phyloP scores from a whole-genome alignment of 2,329 filamentous ascomycete species.

The Epichloe scottii region DNA sequence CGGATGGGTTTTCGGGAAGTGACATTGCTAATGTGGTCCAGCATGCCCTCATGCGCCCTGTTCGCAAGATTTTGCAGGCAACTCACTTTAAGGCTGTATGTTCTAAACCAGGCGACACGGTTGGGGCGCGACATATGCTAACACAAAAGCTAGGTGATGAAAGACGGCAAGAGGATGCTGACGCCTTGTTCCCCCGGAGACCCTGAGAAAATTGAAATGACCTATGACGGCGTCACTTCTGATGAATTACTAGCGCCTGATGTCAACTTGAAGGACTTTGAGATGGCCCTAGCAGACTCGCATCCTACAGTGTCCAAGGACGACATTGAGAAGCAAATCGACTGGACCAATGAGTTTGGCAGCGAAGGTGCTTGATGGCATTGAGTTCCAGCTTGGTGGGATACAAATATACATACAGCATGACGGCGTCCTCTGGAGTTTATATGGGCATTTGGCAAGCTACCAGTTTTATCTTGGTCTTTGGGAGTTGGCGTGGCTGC shows the following conservation, averaged over 20 bases:
- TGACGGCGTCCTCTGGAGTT: conserved; percentile 20
- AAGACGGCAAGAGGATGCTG: conserved; percentile 53
- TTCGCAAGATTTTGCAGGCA: conserved; percentile 90
- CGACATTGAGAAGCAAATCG: conserved; percentile 70
- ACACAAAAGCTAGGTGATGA: conserved; percentile 43
- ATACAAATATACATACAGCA: conserved; percentile 11
- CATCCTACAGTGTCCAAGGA: conserved; percentile 82
- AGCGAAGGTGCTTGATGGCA: conserved; percentile 57
- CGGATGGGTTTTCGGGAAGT: conserved; percentile 89
- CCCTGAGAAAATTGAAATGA: conserved; percentile 77
- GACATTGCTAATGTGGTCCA: conserved; percentile 96
- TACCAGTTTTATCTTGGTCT: conserved; percentile 7
- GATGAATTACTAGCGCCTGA: conserved; percentile 79
- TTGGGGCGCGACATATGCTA: conserved; percentile 5
- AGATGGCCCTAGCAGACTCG: conserved; percentile 79
- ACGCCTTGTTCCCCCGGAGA: conserved; percentile 95
- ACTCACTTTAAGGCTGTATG: conserved; percentile 92
- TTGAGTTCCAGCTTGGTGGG: conserved; percentile 4
- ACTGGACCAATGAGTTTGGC: conserved; percentile 95
- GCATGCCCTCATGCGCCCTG: conserved; percentile 92
- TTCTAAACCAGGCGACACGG: conserved; percentile 2
- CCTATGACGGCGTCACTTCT: conserved; percentile 75
- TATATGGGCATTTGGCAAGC: conserved; percentile 11
- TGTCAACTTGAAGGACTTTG: conserved; percentile 80
- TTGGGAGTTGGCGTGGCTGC: conserved; percentile 1